Conservation (phyloP, 176 grass and related monocot genomes). For the Themeda triandra region DNA sequence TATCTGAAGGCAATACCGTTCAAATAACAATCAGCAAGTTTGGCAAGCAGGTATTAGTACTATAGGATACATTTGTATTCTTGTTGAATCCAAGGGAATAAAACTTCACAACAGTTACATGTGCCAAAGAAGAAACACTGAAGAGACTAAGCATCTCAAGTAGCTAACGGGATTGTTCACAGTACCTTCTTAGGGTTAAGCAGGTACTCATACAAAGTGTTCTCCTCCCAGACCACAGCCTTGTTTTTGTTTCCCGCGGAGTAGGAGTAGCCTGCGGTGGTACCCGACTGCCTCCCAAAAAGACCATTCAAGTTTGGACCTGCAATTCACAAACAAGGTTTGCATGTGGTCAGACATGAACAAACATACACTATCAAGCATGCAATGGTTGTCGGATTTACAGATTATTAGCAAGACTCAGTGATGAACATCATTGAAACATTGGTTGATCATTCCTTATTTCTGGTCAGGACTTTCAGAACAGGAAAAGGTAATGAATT, state of each 20-base stretch:
- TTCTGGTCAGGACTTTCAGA: not conserved
- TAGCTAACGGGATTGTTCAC: not conserved
- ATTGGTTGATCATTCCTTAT: not conserved
- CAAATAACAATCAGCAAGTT: not conserved
- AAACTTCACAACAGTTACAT: not conserved
- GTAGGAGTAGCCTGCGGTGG: constrained; percentile 77
- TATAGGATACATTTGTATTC: not conserved
- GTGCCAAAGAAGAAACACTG: not conserved
- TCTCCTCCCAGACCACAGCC: constrained; percentile 88
- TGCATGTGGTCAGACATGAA: not conserved
- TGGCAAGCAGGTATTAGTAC: not conserved
- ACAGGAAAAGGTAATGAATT: not conserved
- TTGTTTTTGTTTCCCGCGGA: constrained; percentile 83
- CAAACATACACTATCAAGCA: not conserved
- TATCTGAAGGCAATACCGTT: not conserved
- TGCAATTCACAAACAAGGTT: not conserved
- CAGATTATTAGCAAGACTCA: not conserved
- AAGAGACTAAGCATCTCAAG: not conserved
- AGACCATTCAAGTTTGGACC: constrained; percentile 93
- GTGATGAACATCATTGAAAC: not conserved
- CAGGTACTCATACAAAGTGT: constrained; percentile 77
- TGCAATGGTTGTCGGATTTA: not conserved
- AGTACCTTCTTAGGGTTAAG: constrained; percentile 89
- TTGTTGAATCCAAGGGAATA: not conserved
- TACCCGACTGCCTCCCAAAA: constrained; percentile 91